Base-by-base conservation (phyloP, 23 red algal genomes). In the Gracilaria caudata region DNA sequence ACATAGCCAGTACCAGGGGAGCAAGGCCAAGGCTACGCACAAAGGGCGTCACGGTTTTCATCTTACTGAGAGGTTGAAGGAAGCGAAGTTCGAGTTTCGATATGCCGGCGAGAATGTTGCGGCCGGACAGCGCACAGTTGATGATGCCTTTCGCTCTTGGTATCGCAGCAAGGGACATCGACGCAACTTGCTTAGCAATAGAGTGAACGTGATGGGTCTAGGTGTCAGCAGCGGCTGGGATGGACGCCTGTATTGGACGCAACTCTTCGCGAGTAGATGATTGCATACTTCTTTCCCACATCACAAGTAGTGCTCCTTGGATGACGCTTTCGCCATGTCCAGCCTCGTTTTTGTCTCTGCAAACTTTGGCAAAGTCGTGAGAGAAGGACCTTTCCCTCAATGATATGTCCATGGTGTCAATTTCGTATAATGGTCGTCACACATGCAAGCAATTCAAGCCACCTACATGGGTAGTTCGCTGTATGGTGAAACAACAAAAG, bases 241-340 rank as follows among this genome's bases (percentile, higher is more conserved):
- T 86, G 82, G 82, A 24, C 61, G 82, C 4, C 66, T 86, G 37
- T 86, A 86, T 38, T 86, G 82, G 82, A 86, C 82, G 24, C 82
- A 86, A 64, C 34, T 86, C 13, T 86, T 86, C 49, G 64, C 60
- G 21, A 70, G 82, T 23, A 63, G 79, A 75, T 75, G 70, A 75
- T 9, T 34, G 3, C 11, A 68, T 3, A 3, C 30, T 4, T 45
- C n/a, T n/a, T n/a, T n/a, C n/a, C n/a, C n/a, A n/a, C n/a, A n/a
- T n/a, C n/a, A n/a, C n/a, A n/a, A n/a, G n/a, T n/a, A n/a, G n/a
- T n/a, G n/a, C n/a, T n/a, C n/a, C n/a, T n/a, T n/a, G n/a, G n/a
- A n/a, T n/a, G n/a, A n/a, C n/a, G n/a, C n/a, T n/a, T n/a, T n/a
- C n/a, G n/a, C n/a, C n/a, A n/a, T n/a, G n/a, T n/a, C n/a, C n/a